These are phyloP conservation scores for Baorangia bicolor DNA, from an alignment of 768 basidiomycete genomes.

Conservation along the genomic window DNA sequence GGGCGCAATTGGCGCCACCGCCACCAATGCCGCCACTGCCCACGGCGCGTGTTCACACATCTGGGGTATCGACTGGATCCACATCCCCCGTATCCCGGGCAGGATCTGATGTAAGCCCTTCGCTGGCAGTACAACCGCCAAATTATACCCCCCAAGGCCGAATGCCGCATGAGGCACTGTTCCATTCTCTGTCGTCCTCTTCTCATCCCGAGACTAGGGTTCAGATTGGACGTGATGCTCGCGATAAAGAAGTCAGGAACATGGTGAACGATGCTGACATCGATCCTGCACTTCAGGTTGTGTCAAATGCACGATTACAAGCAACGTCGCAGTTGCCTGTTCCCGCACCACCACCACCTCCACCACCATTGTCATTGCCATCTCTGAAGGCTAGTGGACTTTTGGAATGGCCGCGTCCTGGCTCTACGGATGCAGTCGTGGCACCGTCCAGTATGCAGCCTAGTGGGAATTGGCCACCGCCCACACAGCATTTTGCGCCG, in stretches of 20 bases:
- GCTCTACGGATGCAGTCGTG: conserved; percentile 33
- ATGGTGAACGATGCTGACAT: conserved; percentile 28
- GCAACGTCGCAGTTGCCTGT: conserved; percentile 13
- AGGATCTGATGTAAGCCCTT: conserved; percentile 18
- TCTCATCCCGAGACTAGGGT: conserved; percentile 20
- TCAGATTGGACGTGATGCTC: conserved; percentile 20
- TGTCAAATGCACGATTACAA: conserved; percentile 21
- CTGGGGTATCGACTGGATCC: conserved; percentile 13
- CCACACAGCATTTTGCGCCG: conserved; percentile 20
- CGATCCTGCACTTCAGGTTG: conserved; percentile 32
- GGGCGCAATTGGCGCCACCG: conserved; percentile 13
- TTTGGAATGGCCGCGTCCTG: conserved; percentile 53
- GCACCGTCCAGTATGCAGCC: conserved; percentile 11
- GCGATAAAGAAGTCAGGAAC: conserved; percentile 29
- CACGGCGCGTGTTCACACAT: conserved; percentile 20
- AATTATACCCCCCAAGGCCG: conserved; percentile 34
- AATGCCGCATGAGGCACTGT: conserved; percentile 36
- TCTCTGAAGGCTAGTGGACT: conserved; percentile 75
- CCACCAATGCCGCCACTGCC: conserved; percentile 35
- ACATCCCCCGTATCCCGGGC: conserved; percentile 21
- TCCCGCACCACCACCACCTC: conserved; percentile 33
- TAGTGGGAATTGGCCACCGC: conserved; percentile 22
- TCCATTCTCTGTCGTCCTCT: conserved; percentile 24
- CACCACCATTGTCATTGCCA: conserved; percentile 55
- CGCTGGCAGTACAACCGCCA: conserved; percentile 26